Evolutionary conservation across 768 basidiomycete genomes (phyloP).

Genomic region (Tricholoma hemisulphureum): DNA sequence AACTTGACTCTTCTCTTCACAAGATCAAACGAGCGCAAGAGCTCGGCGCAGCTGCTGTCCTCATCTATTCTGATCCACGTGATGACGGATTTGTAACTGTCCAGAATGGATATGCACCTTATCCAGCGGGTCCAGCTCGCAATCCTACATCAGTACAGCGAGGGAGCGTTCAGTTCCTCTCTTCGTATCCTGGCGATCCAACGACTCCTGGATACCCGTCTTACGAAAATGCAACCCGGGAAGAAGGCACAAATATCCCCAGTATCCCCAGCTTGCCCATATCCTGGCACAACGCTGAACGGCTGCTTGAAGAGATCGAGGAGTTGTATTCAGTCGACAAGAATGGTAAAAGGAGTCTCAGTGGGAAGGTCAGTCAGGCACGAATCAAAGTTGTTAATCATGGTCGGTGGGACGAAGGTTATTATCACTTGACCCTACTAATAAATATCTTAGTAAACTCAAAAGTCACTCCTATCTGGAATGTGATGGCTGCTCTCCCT

Average conservation of each 20-base stretch:
- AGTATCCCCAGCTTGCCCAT: slow-evolving; percentile 86
- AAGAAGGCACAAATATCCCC: slow-evolving; percentile 60
- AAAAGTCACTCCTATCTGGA: slow-evolving; percentile 88
- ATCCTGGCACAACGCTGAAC: slow-evolving; percentile 79
- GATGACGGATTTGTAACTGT: slow-evolving; percentile 81
- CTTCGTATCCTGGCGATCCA: slow-evolving; percentile 71
- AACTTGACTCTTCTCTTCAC: slow-evolving; percentile 12
- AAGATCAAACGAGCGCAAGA: slow-evolving; percentile 86
- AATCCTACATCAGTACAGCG: slow-evolving; percentile 83
- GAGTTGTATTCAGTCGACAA: slow-evolving; percentile 29
- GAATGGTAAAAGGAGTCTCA: slow-evolving; percentile 36
- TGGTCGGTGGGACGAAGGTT: slow-evolving; percentile 32
- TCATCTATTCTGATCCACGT: slow-evolving; percentile 84
- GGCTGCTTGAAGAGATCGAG: slow-evolving; percentile 58
- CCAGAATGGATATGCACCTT: slow-evolving; percentile 72
- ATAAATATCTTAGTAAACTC: slow-evolving; percentile 53
- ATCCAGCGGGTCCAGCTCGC: slow-evolving; percentile 86
- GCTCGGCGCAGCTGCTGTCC: slow-evolving; percentile 69
- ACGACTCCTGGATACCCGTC: slow-evolving; percentile 87
- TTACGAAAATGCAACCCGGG: slow-evolving; percentile 75
- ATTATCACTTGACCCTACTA: background rate
- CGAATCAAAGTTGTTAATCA: slow-evolving; percentile 55
- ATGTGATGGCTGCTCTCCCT: slow-evolving; percentile 79
- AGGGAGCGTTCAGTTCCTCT: slow-evolving; percentile 76
- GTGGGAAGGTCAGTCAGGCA: slow-evolving; percentile 48